phyloP scores from a whole-genome alignment of 768 basidiomycete genomes.

The Macrocybe gigantea region DNA sequence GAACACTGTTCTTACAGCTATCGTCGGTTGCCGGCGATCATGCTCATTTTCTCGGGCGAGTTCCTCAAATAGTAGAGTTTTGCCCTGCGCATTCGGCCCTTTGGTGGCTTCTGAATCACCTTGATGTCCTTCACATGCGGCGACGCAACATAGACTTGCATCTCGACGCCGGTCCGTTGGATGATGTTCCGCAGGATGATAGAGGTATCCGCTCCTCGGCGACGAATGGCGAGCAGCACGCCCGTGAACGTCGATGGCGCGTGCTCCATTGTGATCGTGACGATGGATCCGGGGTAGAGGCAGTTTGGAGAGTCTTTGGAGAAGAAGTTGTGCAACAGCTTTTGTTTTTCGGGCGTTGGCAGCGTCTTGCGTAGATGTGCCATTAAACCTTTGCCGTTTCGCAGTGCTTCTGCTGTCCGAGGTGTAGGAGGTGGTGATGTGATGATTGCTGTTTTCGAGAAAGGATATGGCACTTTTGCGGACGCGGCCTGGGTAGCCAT shows the following conservation, averaged over 20 bases:
- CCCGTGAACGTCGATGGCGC: conserved; percentile 85
- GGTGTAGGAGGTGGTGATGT: conserved; percentile 37
- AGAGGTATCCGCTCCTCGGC: conserved; percentile 83
- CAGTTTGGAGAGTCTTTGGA: conserved; percentile 61
- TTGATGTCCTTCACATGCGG: conserved; percentile 87
- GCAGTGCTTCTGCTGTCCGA: conserved; percentile 37
- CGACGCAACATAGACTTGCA: conserved; percentile 83
- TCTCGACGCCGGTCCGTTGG: conserved; percentile 88
- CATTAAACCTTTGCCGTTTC: conserved; percentile 75
- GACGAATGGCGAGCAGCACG: conserved; percentile 76
- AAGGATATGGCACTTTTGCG: conserved; percentile 49
- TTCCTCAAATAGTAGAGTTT: conserved; percentile 82
- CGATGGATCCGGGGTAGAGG: conserved; percentile 78
- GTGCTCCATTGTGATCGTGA: conserved; percentile 72
- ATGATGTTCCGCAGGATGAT: conserved; percentile 88
- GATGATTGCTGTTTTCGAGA: conserved; percentile 62
- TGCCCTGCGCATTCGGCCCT: conserved; percentile 63
- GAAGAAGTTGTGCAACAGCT: conserved; percentile 66
- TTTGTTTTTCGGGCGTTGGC: conserved; percentile 62
- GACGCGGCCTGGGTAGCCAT: conserved; percentile 38
- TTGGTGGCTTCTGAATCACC: conserved; percentile 61
- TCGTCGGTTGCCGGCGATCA: conserved; percentile 41
- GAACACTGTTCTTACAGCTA: too few species aligned
- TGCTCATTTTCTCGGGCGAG: conserved; percentile 80
- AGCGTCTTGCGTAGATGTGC: conserved; percentile 61